Percentiles rank a stretch among this genome's conserved stretches.
Conservation (phyloP, 768 basidiomycete species). For the Leccinum rimulosum region DNA sequence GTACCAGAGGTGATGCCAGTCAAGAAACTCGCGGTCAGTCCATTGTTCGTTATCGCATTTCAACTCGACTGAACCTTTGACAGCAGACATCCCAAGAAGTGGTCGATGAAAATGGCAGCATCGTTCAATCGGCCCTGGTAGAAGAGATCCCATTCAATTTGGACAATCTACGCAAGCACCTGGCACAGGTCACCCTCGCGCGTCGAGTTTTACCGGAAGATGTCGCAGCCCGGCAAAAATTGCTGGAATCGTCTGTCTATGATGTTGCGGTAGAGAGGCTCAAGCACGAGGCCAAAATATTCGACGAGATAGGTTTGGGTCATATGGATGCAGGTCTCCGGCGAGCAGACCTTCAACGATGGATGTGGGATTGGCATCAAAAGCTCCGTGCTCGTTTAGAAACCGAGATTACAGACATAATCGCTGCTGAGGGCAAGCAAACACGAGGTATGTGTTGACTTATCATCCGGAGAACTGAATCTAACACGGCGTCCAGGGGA, state of each 20-base stretch:
- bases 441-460: constrained; percentile 18
- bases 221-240: constrained; percentile 59
- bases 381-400: constrained; percentile 52
- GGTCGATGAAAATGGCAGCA: background rate
- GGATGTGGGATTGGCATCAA: constrained; percentile 88
- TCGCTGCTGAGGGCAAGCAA: constrained; percentile 33
- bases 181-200: constrained; percentile 60
- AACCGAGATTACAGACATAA: constrained; percentile 48
- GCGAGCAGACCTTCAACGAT: constrained; percentile 54
- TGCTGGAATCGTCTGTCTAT: constrained; percentile 46
- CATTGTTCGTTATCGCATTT: background rate
- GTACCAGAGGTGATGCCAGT: constrained; percentile 69
- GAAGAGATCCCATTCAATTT: constrained; percentile 72
- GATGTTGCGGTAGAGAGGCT: constrained; percentile 50
- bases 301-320: constrained; percentile 57
- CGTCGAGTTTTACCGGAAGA: constrained; percentile 65
- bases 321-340: constrained; percentile 42
- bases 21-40: constrained; percentile 40
- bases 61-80: background rate
- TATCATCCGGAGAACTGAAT: background rate
- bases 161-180: constrained; percentile 63
- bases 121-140: constrained; percentile 18
- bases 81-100: constrained; percentile 7
- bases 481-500: constrained; percentile 8
- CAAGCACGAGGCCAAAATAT: constrained; percentile 56